phyloP scores from a whole-genome alignment of 2,329 filamentous ascomycete genomes.

The Epichloe glyceriae region DNA sequence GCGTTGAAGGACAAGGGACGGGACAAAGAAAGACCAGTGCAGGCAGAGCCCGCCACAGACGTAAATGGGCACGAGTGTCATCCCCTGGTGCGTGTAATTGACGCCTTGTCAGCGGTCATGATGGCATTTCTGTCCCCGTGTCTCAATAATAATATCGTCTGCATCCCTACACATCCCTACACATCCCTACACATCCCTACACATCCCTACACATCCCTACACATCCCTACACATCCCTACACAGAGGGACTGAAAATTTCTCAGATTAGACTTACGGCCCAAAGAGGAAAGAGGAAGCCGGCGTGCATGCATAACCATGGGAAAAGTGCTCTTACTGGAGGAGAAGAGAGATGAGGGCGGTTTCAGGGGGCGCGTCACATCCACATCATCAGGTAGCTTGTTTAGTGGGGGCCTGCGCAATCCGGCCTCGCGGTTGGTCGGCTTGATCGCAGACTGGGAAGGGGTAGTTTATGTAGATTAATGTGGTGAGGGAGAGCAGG shows the following conservation, averaged over 20 bases:
- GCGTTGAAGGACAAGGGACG: background rate
- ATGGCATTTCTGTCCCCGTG: background rate
- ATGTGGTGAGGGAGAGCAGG: too few species aligned
- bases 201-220: too few species aligned
- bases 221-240: too few species aligned
- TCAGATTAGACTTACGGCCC: background rate
- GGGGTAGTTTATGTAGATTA: too few species aligned
- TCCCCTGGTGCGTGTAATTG: background rate
- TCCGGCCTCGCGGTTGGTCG: background rate
- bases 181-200: too few species aligned
- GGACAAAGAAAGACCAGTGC: background rate
- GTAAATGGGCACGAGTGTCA: background rate
- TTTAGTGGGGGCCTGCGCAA: background rate
- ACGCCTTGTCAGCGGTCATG: background rate
- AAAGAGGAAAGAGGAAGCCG: conserved; percentile 1
- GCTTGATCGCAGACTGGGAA: background rate
- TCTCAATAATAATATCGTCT: background rate
- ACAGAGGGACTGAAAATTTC: background rate
- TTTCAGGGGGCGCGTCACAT: conserved; percentile 6
- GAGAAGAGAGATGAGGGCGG: conserved; percentile 6
- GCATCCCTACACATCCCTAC: too few species aligned
- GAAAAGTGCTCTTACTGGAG: background rate
- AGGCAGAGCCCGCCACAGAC: too few species aligned
- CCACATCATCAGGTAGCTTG: conserved; percentile 5
- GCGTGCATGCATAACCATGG: background rate